Percentiles rank a stretch among this genome's conserved stretches.
Evolutionary conservation across 1,139 yeast species (phyloP).

Genomic region (Blastobotrys persicus): DNA sequence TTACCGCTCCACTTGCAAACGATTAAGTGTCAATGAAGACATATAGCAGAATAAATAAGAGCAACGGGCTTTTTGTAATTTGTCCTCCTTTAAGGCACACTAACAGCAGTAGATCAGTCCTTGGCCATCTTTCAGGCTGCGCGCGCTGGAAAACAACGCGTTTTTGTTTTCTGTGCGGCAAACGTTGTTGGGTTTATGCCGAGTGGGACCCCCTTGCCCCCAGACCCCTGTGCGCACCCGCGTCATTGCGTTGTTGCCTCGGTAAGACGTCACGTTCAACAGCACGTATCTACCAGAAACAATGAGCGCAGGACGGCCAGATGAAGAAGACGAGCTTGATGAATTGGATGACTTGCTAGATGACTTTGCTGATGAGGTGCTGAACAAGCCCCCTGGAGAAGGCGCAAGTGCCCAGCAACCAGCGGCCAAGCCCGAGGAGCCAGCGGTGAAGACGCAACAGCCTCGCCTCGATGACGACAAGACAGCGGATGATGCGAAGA

Average conservation of each 20-base stretch:
- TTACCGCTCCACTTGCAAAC: slow-evolving; percentile 75
- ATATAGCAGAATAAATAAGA: no score
- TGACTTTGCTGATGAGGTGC: slow-evolving; percentile 63
- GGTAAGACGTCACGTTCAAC: background rate
- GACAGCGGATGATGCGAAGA: slow-evolving; percentile 27
- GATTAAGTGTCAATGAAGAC: slow-evolving; percentile 56
- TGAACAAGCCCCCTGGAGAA: slow-evolving; percentile 60
- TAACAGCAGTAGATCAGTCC: no score
- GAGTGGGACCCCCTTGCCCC: no score
- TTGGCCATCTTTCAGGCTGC: no score
- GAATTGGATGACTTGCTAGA: slow-evolving; percentile 43
- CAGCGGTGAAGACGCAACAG: slow-evolving; percentile 10
- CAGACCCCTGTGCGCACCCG: no score
- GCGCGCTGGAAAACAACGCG: no score
- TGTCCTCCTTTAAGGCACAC: no score
- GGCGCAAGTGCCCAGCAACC: slow-evolving; percentile 19
- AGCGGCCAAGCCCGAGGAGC: slow-evolving; percentile 10
- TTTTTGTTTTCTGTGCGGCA: no score
- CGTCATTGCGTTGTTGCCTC: no score
- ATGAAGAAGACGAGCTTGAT: slow-evolving; percentile 40
- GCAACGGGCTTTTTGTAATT: no score
- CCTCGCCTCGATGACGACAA: slow-evolving; percentile 19
- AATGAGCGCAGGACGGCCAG: slow-evolving; percentile 7
- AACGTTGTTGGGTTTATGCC: no score
- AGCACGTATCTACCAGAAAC: no score